Percentiles rank a stretch among this genome's conserved stretches.
Conservation (phyloP, 1,284 basidiomycete genomes). For the Athelia psychrophila region DNA sequence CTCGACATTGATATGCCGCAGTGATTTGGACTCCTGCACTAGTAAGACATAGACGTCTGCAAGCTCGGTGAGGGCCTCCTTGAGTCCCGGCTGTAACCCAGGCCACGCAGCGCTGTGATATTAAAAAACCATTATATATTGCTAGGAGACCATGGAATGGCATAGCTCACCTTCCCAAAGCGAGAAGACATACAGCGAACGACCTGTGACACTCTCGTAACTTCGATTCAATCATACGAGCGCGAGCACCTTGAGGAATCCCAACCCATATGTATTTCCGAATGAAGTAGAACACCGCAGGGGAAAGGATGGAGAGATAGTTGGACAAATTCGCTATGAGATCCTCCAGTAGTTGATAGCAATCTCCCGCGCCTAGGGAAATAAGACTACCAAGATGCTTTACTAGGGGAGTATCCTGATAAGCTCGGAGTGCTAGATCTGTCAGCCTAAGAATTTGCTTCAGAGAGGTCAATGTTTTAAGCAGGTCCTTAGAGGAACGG, state of each 20-base stretch:
- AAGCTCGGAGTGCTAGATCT: not conserved
- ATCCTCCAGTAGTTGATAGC: not conserved
- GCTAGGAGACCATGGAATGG: not conserved
- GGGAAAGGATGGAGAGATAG: not conserved
- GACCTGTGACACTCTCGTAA: not conserved
- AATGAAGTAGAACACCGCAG: not conserved
- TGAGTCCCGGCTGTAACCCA: not conserved
- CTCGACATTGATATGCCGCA: not conserved
- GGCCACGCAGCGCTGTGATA: not conserved
- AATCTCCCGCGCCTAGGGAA: not conserved
- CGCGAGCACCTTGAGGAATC: not conserved
- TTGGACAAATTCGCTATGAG: not conserved
- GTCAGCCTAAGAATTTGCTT: not conserved
- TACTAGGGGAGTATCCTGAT: not conserved
- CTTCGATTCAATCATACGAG: not conserved
- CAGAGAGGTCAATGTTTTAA: not conserved
- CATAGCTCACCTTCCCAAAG: not conserved
- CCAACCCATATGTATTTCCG: not conserved
- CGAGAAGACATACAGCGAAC: not conserved
- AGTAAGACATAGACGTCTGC: not conserved
- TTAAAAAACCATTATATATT: too few relatives aligned
- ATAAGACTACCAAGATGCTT: not conserved
- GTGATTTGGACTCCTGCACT: not conserved
- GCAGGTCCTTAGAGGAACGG: too few relatives aligned
- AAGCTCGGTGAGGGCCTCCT: not conserved